phyloP scores from a whole-genome alignment of 202 grass and related monocot genomes.

The Bolboschoenoplectus hybrid region DNA sequence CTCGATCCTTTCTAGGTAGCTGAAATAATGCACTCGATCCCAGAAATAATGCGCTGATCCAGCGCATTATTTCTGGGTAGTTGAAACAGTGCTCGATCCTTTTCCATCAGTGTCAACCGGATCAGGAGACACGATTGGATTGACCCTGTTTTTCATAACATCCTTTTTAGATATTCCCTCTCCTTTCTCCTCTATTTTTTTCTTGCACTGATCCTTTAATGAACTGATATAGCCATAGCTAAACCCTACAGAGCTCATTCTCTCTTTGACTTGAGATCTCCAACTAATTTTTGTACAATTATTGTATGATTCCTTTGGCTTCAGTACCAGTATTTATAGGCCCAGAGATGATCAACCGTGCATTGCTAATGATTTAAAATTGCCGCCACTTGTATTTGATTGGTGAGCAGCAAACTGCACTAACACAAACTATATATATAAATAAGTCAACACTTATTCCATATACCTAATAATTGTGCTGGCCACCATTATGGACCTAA shows the following conservation, averaged over 20 bases:
- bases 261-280: constrained; percentile 4
- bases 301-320: not conserved
- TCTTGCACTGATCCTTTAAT: constrained; percentile 41
- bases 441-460: constrained; percentile 13
- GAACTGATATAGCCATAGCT: constrained; percentile 40
- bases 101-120: not conserved
- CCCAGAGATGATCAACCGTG: not conserved
- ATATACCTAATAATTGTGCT: constrained; percentile 37
- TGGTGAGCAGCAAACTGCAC: constrained; percentile 27
- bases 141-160: constrained; percentile 25
- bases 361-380: constrained; percentile 25
- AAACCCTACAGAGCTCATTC: constrained; percentile 46
- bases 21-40: not conserved
- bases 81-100: not conserved
- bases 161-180: constrained; percentile 35
- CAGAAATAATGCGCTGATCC: too few species aligned
- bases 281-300: constrained; percentile 1
- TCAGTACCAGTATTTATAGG: constrained; percentile 39
- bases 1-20: not conserved
- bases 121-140: constrained; percentile 20
- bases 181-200: constrained; percentile 21
- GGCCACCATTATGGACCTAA: constrained; percentile 15
- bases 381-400: constrained; percentile 20
- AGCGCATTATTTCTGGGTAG: too few species aligned
- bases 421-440: constrained; percentile 26